A percentile compares a stretch with the other conserved stretches of the same genome.
Evolutionary conservation across 441 rosid genomes (phyloP).

Genomic region (California macrophylla): DNA sequence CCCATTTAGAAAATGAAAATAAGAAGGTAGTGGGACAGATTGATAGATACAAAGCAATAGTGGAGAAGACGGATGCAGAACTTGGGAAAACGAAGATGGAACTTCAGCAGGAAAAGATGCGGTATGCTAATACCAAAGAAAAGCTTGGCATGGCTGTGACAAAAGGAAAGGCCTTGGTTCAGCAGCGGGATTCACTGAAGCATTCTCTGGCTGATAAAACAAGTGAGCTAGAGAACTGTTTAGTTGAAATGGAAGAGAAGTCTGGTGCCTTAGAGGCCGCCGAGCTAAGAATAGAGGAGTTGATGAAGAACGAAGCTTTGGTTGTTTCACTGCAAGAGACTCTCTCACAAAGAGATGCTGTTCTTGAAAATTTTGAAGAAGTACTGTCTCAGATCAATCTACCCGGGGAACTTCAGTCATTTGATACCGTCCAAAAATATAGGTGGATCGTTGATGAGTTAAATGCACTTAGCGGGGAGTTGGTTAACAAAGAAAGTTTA

Average conservation of each 20-base stretch:
- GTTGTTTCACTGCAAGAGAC: conserved; percentile 56
- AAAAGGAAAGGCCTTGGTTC: conserved; percentile 88
- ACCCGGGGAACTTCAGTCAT: conserved; percentile 48
- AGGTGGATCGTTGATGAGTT: conserved; percentile 19
- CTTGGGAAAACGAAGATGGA: conserved; percentile 40
- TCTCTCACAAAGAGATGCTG: conserved; percentile 36
- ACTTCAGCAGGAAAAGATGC: conserved; percentile 69
- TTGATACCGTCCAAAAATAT: conserved; percentile 31
- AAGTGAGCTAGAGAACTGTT: conserved; percentile 60
- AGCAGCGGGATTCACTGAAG: conserved; percentile 74
- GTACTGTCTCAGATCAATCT: conserved; percentile 35
- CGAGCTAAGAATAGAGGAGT: conserved; percentile 44
- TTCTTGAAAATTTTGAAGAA: conserved; percentile 47
- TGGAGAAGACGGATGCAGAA: conserved; percentile 36
- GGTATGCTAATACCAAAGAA: conserved; percentile 72
- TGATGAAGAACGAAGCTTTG: conserved; percentile 41
- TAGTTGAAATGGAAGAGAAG: conserved; percentile 53
- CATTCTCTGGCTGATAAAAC: conserved; percentile 62
- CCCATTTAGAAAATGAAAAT: conserved; percentile 46
- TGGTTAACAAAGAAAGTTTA: background rate
- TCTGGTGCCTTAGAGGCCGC: conserved; percentile 47
- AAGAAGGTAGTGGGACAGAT: conserved; percentile 49
- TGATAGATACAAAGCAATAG: conserved; percentile 36
- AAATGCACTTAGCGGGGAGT: background rate
- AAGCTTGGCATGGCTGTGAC: conserved; percentile 94